phyloP scores from a whole-genome alignment of 2,329 filamentous ascomycete species.

The Epichloe coenophiala region DNA sequence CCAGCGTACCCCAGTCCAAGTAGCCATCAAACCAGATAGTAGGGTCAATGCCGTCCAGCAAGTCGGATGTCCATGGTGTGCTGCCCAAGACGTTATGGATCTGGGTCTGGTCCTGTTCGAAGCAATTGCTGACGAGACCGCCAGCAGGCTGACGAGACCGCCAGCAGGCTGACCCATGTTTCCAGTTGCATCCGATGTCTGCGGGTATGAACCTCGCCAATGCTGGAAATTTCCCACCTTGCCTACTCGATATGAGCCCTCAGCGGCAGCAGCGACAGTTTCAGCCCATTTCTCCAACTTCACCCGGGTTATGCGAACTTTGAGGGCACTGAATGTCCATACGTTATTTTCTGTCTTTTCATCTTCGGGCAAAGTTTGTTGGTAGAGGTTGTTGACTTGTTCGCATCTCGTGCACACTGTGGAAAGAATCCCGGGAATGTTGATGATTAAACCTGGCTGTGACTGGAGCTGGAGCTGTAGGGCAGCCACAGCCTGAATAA shows the following conservation, averaged over 20 bases:
- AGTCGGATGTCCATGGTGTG: slow-evolving; percentile 18
- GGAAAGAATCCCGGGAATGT: slow-evolving; percentile 29
- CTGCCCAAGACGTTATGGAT: slow-evolving; percentile 14
- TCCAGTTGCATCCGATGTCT: background rate
- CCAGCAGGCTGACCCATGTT: background rate
- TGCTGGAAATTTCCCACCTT: background rate
- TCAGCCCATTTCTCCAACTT: slow-evolving; percentile 36
- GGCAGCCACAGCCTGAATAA: slow-evolving; percentile 26
- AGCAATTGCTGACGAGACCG: slow-evolving; percentile 3
- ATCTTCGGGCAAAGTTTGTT: slow-evolving; percentile 16
- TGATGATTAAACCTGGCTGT: slow-evolving; percentile 31
- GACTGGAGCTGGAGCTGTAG: slow-evolving; percentile 28
- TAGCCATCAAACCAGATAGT: slow-evolving; percentile 23
- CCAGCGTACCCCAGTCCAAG: slow-evolving; percentile 20
- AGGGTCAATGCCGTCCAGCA: slow-evolving; percentile 21
- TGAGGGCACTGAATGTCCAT: slow-evolving; percentile 34
- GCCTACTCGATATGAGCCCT: slow-evolving; percentile 9
- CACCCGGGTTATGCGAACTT: slow-evolving; percentile 30
- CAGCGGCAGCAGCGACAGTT: slow-evolving; percentile 25
- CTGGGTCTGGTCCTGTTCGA: slow-evolving; percentile 13
- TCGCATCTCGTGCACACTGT: slow-evolving; percentile 29
- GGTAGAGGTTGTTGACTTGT: slow-evolving; percentile 25
- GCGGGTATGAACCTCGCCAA: slow-evolving; percentile 9
- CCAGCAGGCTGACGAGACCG: background rate
- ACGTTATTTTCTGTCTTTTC: slow-evolving; percentile 29